Conservation (phyloP, 805 yeast species). For the Lachancea thermotolerans region DNA sequence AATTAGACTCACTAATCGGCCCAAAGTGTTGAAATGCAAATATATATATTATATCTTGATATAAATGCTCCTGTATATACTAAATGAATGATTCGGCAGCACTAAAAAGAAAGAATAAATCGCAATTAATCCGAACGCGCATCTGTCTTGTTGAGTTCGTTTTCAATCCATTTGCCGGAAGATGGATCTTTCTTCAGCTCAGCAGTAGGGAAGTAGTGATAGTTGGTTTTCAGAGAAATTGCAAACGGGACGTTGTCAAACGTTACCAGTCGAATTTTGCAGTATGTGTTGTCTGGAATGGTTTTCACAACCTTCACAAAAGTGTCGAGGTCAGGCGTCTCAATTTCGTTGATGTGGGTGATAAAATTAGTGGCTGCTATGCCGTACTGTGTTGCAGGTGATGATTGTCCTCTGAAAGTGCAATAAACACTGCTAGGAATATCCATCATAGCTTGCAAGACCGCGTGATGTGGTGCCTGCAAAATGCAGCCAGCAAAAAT, state of each 20-base stretch:
- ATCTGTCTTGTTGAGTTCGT: slow-evolving; percentile 38
- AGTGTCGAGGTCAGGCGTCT: slow-evolving; percentile 62
- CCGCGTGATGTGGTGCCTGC: slow-evolving; percentile 91
- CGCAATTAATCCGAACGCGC: slow-evolving; percentile 14
- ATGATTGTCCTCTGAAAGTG: slow-evolving; percentile 65
- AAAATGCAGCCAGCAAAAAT: slow-evolving; percentile 79
- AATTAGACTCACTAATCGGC: slow-evolving; percentile 10
- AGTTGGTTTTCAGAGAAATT: slow-evolving; percentile 75
- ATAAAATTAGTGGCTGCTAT: slow-evolving; percentile 75
- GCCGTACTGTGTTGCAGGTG: slow-evolving; percentile 81
- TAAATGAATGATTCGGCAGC: neutral
- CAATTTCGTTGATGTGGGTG: slow-evolving; percentile 77
- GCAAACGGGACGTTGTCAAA: slow-evolving; percentile 87
- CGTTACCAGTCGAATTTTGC: slow-evolving; percentile 72
- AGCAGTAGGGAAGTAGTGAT: slow-evolving; percentile 78
- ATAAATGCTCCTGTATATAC: slow-evolving; percentile 2
- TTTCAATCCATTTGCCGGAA: slow-evolving; percentile 48
- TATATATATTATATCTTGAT: slow-evolving; percentile 1
- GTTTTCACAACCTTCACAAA: slow-evolving; percentile 60
- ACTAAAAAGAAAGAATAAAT: neutral
- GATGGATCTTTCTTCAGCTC: slow-evolving; percentile 46
- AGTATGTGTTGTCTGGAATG: slow-evolving; percentile 74
- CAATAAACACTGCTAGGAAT: slow-evolving; percentile 83
- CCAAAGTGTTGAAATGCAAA: neutral
- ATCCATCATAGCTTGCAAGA: slow-evolving; percentile 70